These are phyloP conservation scores for Carex pumila DNA, from an alignment of 176 grass and related monocot species.

Conservation along the genomic window DNA sequence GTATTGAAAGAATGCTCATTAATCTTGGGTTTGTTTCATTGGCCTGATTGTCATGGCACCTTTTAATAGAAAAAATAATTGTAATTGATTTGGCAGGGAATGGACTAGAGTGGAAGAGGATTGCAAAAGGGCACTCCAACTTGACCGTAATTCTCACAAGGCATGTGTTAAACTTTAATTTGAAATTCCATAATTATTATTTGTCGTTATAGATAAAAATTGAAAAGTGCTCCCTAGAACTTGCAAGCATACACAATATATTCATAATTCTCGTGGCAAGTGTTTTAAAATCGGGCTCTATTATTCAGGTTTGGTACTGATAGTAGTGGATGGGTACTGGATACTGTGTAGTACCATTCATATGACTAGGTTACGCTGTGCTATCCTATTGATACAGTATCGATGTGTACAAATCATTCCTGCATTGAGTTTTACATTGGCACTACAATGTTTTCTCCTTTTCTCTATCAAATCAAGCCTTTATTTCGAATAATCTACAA, in stretches of 20 bases:
- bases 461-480: not conserved
- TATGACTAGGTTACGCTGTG: not conserved
- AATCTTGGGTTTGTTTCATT: not conserved
- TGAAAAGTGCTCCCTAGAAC: not conserved
- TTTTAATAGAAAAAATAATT: not conserved
- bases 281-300: not conserved
- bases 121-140: slow-evolving; percentile 69
- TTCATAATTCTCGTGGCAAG: not conserved
- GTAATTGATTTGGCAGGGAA: slow-evolving; percentile 44
- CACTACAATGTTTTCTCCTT: not conserved
- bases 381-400: not conserved
- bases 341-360: not conserved
- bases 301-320: not conserved
- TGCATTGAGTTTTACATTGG: not conserved
- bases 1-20: not conserved
- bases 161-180: slow-evolving; percentile 16
- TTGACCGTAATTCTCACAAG: slow-evolving; percentile 58
- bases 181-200: not conserved
- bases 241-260: not conserved
- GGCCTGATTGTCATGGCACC: not conserved
- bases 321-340: not conserved
- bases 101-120: slow-evolving; percentile 84
- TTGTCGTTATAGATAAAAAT: not conserved
- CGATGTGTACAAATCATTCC: not conserved
- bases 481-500: not conserved